phyloP scores from a whole-genome alignment of 1,284 basidiomycete species.

The Malassezia nana region DNA sequence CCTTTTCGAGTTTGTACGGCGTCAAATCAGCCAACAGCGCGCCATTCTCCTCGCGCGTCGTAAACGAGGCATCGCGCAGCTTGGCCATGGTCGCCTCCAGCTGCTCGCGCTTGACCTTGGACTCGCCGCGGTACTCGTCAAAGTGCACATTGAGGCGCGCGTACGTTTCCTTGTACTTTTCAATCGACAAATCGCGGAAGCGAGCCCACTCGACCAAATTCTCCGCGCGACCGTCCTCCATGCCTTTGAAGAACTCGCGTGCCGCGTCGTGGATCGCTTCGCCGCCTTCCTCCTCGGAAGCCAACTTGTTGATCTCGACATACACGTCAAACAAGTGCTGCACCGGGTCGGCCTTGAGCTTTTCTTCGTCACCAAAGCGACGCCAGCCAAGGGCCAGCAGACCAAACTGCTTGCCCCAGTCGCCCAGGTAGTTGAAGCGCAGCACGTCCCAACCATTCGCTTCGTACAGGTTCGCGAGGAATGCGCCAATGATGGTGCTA shows the following conservation, averaged over 20 bases:
- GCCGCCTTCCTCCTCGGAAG: slow-evolving; percentile 56
- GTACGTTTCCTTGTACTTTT: slow-evolving; percentile 84
- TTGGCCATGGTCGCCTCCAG: slow-evolving; percentile 55
- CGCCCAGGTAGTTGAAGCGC: slow-evolving; percentile 72
- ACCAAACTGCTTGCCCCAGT: slow-evolving; percentile 53
- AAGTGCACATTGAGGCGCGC: slow-evolving; percentile 81
- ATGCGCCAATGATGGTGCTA: slow-evolving; percentile 94
- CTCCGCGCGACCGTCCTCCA: slow-evolving; percentile 77
- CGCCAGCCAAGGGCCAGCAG: slow-evolving; percentile 86
- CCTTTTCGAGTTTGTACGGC: slow-evolving; percentile 60
- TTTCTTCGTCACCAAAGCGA: slow-evolving; percentile 75
- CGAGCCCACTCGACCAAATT: slow-evolving; percentile 79
- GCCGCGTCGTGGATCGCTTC: slow-evolving; percentile 66
- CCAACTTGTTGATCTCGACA: slow-evolving; percentile 83
- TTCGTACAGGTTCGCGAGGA: slow-evolving; percentile 81
- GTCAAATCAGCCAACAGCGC: slow-evolving; percentile 40
- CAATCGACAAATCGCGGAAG: slow-evolving; percentile 84
- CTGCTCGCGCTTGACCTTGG: slow-evolving; percentile 68
- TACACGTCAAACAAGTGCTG: slow-evolving; percentile 91
- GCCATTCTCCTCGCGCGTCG: slow-evolving; percentile 38
- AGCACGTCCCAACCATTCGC: slow-evolving; percentile 85
- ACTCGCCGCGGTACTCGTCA: slow-evolving; percentile 89
- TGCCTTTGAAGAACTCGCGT: slow-evolving; percentile 81
- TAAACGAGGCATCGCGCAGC: slow-evolving; percentile 25
- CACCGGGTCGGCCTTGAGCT: slow-evolving; percentile 78